Evolutionary conservation across 352 stramenopile genomes (phyloP), one percentile per base, ranked within the genome.

Genomic region (Phytophthora aleatoria): DNA sequence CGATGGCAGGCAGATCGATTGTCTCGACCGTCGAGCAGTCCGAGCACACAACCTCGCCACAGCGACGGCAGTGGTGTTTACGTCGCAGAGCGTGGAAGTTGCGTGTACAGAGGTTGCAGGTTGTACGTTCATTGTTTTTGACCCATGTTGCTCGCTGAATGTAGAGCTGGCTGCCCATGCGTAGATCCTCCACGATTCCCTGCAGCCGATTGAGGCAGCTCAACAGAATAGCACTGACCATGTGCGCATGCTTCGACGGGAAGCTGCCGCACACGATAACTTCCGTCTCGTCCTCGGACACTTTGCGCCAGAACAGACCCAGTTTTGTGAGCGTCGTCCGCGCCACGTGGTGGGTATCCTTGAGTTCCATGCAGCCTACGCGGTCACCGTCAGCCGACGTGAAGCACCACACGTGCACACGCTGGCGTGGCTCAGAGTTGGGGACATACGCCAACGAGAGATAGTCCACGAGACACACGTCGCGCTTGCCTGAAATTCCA

Each of bases 51-150:
- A 94, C 74, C 58, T 94, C 85, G 39, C 85, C 85, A 45, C 85
- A 94, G 57, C 86, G 87, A 69, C 85, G 85, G 66, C 85, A 94
- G 68, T 94, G 85, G 67, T 94, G 85, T 62, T 92, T 91, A 50
- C 85, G 76, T 16, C 85, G 77, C 47, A 94, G 49, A 5, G 85
- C 72, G 59, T 92, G 75, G 51, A 94, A 94, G 57, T 91, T 90
- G 31, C 85, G 79, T 52, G 88, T 92, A 61, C 85, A 94, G 6
- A 94, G 68, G 41, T 86, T 81, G 67, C 85, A 94, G 15, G 64
- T 81, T 38, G 74, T 81, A 47, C 85, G 80, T 16, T 92, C 83
- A 53, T 74, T 83, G 67, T 92, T 86, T 42, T 90, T 86, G 36
- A 94, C 73, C 85, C 85, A 94, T 26, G 80, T 84, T n/a, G 73